Percentiles rank a stretch among this genome's conserved stretches.
These are phyloP conservation scores for Nannochloris sp. DNA, from an alignment of 139 green algal species.

Conservation along the genomic window DNA sequence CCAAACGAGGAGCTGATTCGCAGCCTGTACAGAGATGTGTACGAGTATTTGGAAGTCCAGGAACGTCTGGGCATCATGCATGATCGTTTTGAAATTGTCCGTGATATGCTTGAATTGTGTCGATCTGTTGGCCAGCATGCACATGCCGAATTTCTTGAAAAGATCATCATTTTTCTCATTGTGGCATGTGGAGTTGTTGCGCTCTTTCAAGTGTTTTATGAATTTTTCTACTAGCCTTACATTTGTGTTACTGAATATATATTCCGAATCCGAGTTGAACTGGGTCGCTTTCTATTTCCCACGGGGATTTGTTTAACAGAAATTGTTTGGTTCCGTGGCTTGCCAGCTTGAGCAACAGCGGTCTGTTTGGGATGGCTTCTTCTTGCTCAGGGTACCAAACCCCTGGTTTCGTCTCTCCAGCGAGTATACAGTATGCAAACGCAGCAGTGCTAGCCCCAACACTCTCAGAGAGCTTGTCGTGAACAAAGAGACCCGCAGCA, in stretches of 20 bases:
- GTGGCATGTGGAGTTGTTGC: constrained; percentile 16
- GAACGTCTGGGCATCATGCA: constrained; percentile 31
- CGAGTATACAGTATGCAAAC: constrained; percentile 65
- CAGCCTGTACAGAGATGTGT: constrained; percentile 48
- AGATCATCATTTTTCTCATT: constrained; percentile 40
- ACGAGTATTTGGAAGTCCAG: constrained; percentile 13
- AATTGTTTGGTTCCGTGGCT: constrained; percentile 48
- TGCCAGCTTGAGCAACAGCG: constrained; percentile 40
- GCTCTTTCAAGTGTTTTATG: constrained; percentile 1
- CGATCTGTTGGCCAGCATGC: constrained; percentile 31
- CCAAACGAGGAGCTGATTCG: constrained; percentile 57
- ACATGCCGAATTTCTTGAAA: constrained; percentile 48
- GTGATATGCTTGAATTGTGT: constrained; percentile 69
- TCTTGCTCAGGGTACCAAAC: constrained; percentile 95
- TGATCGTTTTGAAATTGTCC: constrained; percentile 44
- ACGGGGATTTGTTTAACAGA: constrained; percentile 62
- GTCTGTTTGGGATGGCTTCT: constrained; percentile 40
- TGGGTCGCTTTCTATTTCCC: constrained; percentile 61
- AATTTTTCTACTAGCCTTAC: constrained; percentile 1
- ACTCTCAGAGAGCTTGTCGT: constrained; percentile 58
- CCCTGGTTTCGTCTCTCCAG: constrained; percentile 67
- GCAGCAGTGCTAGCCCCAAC: constrained; percentile 58
- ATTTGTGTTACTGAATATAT: constrained; percentile 27
- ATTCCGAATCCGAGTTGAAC: constrained; percentile 59
- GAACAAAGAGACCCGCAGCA: constrained; percentile 67